These are phyloP conservation scores for Cinnamomum micranthum DNA, from an alignment of 164 flowering plant species.

Conservation along the genomic window DNA sequence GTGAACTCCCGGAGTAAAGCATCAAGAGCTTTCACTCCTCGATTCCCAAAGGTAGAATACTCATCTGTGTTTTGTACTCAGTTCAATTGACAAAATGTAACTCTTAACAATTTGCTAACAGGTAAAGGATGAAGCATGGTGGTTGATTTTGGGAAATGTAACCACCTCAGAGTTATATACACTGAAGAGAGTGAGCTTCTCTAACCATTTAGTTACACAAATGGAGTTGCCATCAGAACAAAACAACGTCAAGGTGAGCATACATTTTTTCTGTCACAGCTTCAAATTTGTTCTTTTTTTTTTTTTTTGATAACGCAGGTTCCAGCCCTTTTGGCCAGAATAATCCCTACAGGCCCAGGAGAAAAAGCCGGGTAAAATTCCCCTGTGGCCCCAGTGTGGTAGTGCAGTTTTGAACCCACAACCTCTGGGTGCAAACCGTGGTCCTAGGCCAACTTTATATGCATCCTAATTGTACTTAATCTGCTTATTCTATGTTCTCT, in stretches of 20 bases:
- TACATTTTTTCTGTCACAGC: background rate
- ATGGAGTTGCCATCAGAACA: conserved; percentile 61
- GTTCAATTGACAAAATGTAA: background rate
- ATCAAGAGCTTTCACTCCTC: conserved; percentile 74
- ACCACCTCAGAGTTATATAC: conserved; percentile 69
- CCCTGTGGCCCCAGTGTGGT: too few relatives aligned
- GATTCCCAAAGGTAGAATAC: conserved; percentile 76
- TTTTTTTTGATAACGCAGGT: too few relatives aligned
- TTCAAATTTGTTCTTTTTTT: too few relatives aligned
- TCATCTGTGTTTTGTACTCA: conserved; percentile 1
- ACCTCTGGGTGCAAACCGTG: background rate
- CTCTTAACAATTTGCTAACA: conserved; percentile 20
- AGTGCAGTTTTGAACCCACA: too few relatives aligned
- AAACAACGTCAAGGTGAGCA: conserved; percentile 46
- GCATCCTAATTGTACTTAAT: background rate
- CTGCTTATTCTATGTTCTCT: too few relatives aligned
- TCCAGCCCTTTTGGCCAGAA: too few relatives aligned
- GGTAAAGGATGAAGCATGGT: conserved; percentile 97
- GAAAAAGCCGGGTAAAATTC: too few relatives aligned
- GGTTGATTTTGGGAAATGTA: conserved; percentile 83
- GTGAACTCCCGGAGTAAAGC: conserved; percentile 34
- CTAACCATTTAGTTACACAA: conserved; percentile 48
- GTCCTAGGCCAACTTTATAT: background rate
- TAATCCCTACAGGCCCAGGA: too few relatives aligned
- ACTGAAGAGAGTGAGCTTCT: conserved; percentile 78